A percentile compares a stretch with the other conserved stretches of the same genome.
Evolutionary conservation across 2,329 filamentous ascomycete species (phyloP).

Genomic region (Alternaria conjuncta): DNA sequence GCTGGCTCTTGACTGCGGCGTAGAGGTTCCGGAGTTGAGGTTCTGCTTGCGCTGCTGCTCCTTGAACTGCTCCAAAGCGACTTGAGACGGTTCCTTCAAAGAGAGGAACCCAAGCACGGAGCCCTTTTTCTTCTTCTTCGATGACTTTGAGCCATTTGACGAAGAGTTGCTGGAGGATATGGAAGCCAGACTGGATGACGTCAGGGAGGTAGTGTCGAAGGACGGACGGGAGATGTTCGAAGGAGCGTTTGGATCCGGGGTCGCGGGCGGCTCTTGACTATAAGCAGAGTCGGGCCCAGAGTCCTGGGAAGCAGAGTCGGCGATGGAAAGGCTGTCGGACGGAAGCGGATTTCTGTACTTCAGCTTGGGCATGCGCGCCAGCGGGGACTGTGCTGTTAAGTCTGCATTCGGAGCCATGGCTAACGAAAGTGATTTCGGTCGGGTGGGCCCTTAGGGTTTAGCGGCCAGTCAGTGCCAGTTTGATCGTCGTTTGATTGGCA

Average conservation of each 20-base stretch:
- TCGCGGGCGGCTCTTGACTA: conserved; percentile 10
- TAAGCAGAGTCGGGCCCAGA: conserved; percentile 6
- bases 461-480: conserved; percentile 16
- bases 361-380: conserved; percentile 43
- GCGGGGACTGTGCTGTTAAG: conserved; percentile 33
- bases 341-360: conserved; percentile 43
- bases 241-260: conserved; percentile 14
- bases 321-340: conserved; percentile 27
- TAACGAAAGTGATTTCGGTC: conserved; percentile 32
- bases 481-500: conserved; percentile 29
- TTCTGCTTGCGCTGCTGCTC: conserved; percentile 52
- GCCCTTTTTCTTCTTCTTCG: conserved; percentile 43
- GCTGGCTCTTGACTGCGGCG: conserved; percentile 18
- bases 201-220: conserved; percentile 28
- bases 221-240: conserved; percentile 16
- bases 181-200: conserved; percentile 44
- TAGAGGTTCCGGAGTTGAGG: conserved; percentile 26
- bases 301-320: conserved; percentile 9
- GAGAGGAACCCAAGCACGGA: conserved; percentile 55
- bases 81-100: conserved; percentile 57
- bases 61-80: conserved; percentile 55
- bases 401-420: conserved; percentile 39
- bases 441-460: conserved; percentile 28
- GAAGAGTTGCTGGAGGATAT: conserved; percentile 30
- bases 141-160: conserved; percentile 35